These are phyloP conservation scores for Podospora australis DNA, from an alignment of 495 filamentous ascomycete genomes.

Conservation along the genomic window DNA sequence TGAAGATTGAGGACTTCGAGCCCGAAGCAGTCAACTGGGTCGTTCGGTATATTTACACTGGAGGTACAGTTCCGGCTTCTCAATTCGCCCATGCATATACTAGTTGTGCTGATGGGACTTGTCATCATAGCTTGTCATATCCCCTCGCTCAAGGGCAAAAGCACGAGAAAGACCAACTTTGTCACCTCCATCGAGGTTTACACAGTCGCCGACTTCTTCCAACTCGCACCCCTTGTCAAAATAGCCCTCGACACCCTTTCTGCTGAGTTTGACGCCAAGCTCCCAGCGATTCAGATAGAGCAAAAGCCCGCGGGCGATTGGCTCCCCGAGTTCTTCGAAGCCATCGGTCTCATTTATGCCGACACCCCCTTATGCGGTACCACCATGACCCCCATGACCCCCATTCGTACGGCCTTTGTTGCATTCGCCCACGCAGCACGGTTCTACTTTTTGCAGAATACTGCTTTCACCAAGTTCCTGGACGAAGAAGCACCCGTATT, in stretches of 20 bases:
- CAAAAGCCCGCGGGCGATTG: conserved; percentile 10
- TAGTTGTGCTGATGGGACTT: not conserved
- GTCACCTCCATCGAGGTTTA: conserved; percentile 21
- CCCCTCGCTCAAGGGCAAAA: not conserved
- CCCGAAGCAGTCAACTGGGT: conserved; percentile 18
- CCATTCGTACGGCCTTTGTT: conserved; percentile 14
- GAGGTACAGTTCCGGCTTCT: conserved; percentile 7
- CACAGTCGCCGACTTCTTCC: conserved; percentile 24
- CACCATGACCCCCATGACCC: not conserved
- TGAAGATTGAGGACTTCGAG: conserved; percentile 17
- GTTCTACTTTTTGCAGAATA: conserved; percentile 16
- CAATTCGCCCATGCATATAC: not conserved
- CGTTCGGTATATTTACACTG: conserved; percentile 25
- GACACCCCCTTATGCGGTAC: conserved; percentile 3
- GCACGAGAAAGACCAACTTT: conserved; percentile 13
- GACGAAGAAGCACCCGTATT: conserved; percentile 8
- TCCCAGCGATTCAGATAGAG: conserved; percentile 13
- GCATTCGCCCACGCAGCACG: conserved; percentile 15
- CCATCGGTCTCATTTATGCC: conserved; percentile 17
- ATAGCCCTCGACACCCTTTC: conserved; percentile 16
- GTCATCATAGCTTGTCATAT: conserved; percentile 18
- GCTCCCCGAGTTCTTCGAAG: conserved; percentile 22
- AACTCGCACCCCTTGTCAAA: conserved; percentile 9
- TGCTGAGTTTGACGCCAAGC: conserved; percentile 16
- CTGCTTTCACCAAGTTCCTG: conserved; percentile 13